Conservation (phyloP, 2,329 filamentous ascomycete genomes). For the Botrytis porri region DNA sequence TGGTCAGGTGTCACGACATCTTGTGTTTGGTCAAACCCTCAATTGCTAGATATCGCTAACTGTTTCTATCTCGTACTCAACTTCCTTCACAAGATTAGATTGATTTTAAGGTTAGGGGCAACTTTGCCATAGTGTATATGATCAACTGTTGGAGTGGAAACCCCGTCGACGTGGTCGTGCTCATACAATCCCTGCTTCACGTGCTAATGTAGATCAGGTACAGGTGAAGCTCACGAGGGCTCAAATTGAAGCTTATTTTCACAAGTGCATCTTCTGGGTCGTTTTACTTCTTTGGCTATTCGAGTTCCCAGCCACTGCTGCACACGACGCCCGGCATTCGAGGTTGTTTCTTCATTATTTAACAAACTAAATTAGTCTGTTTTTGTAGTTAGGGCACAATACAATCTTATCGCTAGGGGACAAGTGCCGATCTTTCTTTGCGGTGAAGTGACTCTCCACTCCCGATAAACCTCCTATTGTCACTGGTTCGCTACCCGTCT, state of each 20-base stretch:
- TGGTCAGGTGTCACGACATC: not conserved
- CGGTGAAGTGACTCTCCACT: not conserved
- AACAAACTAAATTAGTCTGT: not conserved
- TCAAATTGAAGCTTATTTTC: constrained; percentile 5
- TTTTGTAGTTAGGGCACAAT: not conserved
- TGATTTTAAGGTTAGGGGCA: not conserved
- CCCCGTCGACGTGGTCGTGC: not conserved
- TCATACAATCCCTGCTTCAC: not conserved
- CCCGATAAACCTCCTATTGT: constrained; percentile 1
- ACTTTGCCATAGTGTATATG: not conserved
- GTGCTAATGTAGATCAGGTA: not conserved
- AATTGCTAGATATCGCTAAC: not conserved
- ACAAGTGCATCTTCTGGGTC: constrained; percentile 4
- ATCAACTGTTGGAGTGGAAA: not conserved
- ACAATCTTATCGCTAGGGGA: not conserved
- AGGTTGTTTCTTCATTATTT: not conserved
- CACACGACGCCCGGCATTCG: not conserved
- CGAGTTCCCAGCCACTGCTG: not conserved
- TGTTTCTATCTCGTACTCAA: constrained; percentile 1
- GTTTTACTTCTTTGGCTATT: not conserved
- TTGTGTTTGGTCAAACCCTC: not conserved
- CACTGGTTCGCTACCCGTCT: not conserved
- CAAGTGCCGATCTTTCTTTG: not conserved
- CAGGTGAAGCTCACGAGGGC: not conserved
- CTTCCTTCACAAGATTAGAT: not conserved